Percentiles rank a stretch among this genome's conserved stretches.
These are phyloP conservation scores for Sphagnum magellanicum DNA, from an alignment of 228 moss, liverwort and hornwort genomes.

Conservation along the genomic window DNA sequence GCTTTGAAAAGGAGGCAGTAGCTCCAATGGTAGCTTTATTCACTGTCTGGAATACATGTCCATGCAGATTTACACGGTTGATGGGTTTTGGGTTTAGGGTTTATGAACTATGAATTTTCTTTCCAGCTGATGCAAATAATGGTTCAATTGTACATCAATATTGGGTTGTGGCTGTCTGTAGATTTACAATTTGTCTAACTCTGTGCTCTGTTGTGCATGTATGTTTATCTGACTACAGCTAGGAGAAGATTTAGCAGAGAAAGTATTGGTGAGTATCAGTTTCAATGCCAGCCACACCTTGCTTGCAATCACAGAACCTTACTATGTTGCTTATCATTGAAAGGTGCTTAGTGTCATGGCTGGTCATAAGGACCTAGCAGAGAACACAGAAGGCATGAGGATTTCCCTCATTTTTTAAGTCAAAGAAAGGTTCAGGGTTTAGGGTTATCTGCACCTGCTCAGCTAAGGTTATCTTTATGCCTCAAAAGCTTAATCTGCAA, in stretches of 20 bases:
- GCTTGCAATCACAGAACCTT: background rate
- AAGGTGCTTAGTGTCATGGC: too few relatives aligned
- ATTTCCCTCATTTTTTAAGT: background rate
- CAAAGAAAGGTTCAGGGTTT: too few relatives aligned
- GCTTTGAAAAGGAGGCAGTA: background rate
- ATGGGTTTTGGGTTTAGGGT: too few relatives aligned
- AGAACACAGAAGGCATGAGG: background rate
- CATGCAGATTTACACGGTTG: too few relatives aligned
- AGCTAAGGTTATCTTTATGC: background rate
- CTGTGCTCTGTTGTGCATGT: constrained; percentile 2
- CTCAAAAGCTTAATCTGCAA: background rate
- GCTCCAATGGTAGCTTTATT: background rate
- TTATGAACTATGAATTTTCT: too few relatives aligned
- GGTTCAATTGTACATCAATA: too few relatives aligned
- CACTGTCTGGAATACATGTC: too few relatives aligned
- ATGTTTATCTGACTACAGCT: constrained; percentile 34
- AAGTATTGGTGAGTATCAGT: constrained; percentile 47
- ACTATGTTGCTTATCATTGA: too few relatives aligned
- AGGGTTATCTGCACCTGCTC: too few relatives aligned
- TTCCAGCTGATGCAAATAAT: too few relatives aligned
- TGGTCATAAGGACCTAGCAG: background rate
- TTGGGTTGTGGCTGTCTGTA: too few relatives aligned
- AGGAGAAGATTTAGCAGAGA: constrained; percentile 65
- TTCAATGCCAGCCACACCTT: background rate
- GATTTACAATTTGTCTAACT: too few relatives aligned